Evolutionary conservation across 495 filamentous ascomycete genomes (phyloP).

Genomic region (Neurospora hispaniola): DNA sequence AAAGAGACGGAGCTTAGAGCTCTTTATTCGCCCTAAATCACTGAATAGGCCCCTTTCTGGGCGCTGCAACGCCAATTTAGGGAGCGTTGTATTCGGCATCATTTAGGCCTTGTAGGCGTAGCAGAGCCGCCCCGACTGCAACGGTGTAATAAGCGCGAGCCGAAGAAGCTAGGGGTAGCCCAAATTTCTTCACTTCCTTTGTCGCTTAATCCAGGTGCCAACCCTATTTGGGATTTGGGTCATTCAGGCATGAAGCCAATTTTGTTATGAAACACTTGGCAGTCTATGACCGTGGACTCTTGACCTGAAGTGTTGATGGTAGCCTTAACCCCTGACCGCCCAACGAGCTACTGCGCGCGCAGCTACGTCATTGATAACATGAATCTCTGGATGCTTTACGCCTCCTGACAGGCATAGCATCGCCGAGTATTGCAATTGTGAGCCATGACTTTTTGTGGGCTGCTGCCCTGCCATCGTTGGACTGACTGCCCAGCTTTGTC

Average conservation of each 20-base stretch:
- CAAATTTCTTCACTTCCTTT: neutral
- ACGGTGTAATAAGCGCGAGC: neutral
- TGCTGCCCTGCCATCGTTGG: neutral
- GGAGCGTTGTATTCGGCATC: neutral
- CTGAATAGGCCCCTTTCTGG: neutral
- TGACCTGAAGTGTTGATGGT: neutral
- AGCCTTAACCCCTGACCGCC: neutral
- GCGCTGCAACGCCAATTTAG: neutral
- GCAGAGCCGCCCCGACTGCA: neutral
- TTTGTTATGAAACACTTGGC: neutral
- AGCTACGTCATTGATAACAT: neutral
- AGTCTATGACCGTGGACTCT: neutral
- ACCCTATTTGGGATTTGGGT: neutral
- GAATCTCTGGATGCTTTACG: neutral
- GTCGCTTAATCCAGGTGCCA: neutral
- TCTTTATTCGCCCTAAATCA: neutral
- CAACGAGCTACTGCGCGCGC: neutral
- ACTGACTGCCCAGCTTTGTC: neutral
- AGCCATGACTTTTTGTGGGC: neutral
- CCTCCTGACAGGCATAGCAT: neutral
- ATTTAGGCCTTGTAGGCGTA: neutral
- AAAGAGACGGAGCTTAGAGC: neutral
- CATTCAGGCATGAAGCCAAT: neutral
- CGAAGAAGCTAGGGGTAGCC: neutral
- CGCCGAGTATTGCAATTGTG: neutral